phyloP scores from a whole-genome alignment of 495 filamentous ascomycete genomes.

The Aspergillus sclerotioniger region DNA sequence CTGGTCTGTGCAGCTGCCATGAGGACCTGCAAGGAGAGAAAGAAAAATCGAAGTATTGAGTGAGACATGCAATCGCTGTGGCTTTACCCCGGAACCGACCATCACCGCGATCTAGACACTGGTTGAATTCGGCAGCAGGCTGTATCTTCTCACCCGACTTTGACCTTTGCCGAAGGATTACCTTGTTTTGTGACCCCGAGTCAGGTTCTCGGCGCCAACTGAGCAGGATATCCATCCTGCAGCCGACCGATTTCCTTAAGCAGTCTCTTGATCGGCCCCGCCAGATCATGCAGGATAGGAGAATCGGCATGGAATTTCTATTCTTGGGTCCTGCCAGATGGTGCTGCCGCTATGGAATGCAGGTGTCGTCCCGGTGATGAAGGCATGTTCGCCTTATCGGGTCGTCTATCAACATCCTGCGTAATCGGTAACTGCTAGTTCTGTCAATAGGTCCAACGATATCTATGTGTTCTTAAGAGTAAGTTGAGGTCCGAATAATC shows the following conservation, averaged over 20 bases:
- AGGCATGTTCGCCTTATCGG: slow-evolving; percentile 1
- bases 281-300: not conserved
- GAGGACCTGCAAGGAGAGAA: not conserved
- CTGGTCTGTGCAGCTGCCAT: not conserved
- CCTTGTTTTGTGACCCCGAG: no score
- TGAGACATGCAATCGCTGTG: not conserved
- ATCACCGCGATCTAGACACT: not conserved
- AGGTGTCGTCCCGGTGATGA: slow-evolving; percentile 1
- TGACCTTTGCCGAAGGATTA: not conserved
- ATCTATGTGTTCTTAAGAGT: not conserved
- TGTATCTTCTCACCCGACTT: not conserved
- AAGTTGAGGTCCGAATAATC: not conserved
- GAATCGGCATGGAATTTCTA: not conserved
- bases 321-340: not conserved
- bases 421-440: not conserved
- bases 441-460: not conserved
- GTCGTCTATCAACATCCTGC: not conserved
- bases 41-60: not conserved
- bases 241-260: no score
- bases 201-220: no score
- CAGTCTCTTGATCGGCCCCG: no score
- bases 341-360: slow-evolving; percentile 2
- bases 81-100: not conserved
- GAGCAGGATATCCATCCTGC: no score
- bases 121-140: not conserved